Base-by-base conservation (phyloP, 176 grass and related monocot genomes). In the Elaeis guineensis region DNA sequence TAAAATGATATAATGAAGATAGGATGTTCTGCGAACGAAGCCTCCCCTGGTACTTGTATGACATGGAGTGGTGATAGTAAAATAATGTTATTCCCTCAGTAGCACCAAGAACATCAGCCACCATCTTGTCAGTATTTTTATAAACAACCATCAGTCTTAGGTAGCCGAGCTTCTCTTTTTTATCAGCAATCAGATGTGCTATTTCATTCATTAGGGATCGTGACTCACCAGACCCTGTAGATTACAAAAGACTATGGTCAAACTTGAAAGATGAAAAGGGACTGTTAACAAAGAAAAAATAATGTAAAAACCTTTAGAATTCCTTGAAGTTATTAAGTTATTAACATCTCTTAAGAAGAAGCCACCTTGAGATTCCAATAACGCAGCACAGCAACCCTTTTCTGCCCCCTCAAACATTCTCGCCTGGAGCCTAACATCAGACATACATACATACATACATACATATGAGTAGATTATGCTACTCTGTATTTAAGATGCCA, bases 11-110 rank as follows among this genome's bases (percentile, higher is more conserved):
- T 24, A 96, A 19, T 9, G 86, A 84, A 79, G 67, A 82, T 25
- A 96, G 59, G 72, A 96, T 72, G 52, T 84, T 83, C 35, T 56
- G 69, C 50, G 72, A 72, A 57, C 72, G 80, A 50, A 82, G 78
- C 66, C 79, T 96, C 66, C 92, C 92, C 72, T 90, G 69, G 75
- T 96, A 96, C 21, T 82, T 96, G 69, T 90, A 87, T 75, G 75
- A 69, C 53, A 69, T 22, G 1, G 81, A 90, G 51, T 62, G 70
- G 23, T 69, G 86, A 74, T 88, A 96, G 57, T 82, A 96, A 65
- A 87, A 17, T 32, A 88, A 68, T 6, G 79, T 85, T 72, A 73
- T 90, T 66, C 81, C 87, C 61, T 85, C 83, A 72, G 58, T 72
- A 58, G 75, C 78, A 56, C 75, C 87, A 61, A 96, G 71, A 52